Conservation (phyloP, 352 stramenopile species). For the Phytophthora chlamydospora region DNA sequence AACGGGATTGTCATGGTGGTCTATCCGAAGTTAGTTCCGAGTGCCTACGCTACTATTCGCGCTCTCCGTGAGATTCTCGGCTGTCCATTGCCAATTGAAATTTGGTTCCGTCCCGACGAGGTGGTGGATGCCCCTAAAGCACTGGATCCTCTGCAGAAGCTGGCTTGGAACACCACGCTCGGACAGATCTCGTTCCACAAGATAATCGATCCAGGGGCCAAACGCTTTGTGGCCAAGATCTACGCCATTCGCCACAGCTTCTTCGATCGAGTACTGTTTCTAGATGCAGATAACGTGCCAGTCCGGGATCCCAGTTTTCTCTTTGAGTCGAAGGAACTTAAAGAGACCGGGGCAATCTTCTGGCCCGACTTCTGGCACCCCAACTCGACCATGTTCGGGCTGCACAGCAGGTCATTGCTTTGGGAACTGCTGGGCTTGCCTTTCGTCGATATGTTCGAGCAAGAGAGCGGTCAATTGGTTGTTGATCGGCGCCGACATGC, state of each 20-base stretch:
- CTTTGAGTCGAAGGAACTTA: conserved; percentile 37
- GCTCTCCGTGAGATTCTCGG: conserved; percentile 31
- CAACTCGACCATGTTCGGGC: conserved; percentile 33
- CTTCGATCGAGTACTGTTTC: conserved; percentile 51
- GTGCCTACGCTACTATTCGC: conserved; percentile 33
- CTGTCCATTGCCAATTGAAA: conserved; percentile 57
- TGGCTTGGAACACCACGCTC: conserved; percentile 20
- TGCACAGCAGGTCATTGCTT: conserved; percentile 28
- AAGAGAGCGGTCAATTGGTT: conserved; percentile 65
- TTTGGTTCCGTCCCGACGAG: conserved; percentile 60
- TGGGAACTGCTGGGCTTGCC: conserved; percentile 56
- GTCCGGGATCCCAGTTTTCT: conserved; percentile 54
- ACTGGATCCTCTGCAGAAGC: conserved; percentile 20
- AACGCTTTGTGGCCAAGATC: conserved; percentile 57
- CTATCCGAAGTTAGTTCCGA: conserved; percentile 53
- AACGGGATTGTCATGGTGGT: conserved; percentile 61
- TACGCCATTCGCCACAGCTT: conserved; percentile 49
- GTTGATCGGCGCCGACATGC: conserved; percentile 43
- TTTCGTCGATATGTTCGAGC: conserved; percentile 70
- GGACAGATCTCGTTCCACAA: conserved; percentile 26
- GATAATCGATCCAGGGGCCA: conserved; percentile 35
- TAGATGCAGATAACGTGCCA: conserved; percentile 63
- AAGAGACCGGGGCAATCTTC: conserved; percentile 21
- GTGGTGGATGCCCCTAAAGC: conserved; percentile 16
- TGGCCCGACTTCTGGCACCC: conserved; percentile 37